A percentile compares a stretch with the other conserved stretches of the same genome.
Conservation (phyloP, 768 basidiomycete genomes). For the Chalciporus chontae region DNA sequence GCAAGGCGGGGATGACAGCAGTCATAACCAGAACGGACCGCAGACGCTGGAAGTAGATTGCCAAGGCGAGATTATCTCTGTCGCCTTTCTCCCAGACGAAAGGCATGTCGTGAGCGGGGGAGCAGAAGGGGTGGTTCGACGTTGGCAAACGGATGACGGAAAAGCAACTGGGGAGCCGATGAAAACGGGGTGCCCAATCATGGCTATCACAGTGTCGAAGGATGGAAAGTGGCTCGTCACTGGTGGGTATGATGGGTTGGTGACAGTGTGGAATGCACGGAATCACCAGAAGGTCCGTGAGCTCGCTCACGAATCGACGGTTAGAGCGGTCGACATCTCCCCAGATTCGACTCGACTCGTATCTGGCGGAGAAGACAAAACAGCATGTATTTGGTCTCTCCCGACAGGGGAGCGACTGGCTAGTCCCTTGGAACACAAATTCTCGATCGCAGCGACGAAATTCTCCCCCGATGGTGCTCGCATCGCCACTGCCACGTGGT, state of each 20-base stretch:
- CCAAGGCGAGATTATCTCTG: background rate
- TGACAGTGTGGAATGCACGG: background rate
- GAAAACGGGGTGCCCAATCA: background rate
- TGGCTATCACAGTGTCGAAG: background rate
- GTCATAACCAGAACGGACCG: too few relatives aligned
- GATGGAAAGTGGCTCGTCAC: background rate
- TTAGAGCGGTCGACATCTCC: background rate
- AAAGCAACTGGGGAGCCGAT: background rate
- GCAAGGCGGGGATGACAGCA: too few relatives aligned
- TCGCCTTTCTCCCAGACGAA: background rate
- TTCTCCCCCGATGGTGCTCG: too few relatives aligned
- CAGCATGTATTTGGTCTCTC: background rate
- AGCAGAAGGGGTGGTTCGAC: background rate
- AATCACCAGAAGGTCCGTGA: background rate
- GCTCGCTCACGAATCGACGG: background rate
- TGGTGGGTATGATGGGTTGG: too few relatives aligned
- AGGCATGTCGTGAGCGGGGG: background rate
- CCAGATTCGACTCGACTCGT: background rate
- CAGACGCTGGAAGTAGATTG: too few relatives aligned
- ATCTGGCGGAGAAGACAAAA: background rate
- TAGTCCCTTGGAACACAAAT: background rate
- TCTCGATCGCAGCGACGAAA: background rate
- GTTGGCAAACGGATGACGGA: background rate
- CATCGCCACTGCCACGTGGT: too few relatives aligned
- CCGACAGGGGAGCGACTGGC: background rate